Evolutionary conservation across 2,329 filamentous ascomycete species (phyloP), one percentile per base, ranked within the genome.

Genomic region (Trichoderma hamatum): DNA sequence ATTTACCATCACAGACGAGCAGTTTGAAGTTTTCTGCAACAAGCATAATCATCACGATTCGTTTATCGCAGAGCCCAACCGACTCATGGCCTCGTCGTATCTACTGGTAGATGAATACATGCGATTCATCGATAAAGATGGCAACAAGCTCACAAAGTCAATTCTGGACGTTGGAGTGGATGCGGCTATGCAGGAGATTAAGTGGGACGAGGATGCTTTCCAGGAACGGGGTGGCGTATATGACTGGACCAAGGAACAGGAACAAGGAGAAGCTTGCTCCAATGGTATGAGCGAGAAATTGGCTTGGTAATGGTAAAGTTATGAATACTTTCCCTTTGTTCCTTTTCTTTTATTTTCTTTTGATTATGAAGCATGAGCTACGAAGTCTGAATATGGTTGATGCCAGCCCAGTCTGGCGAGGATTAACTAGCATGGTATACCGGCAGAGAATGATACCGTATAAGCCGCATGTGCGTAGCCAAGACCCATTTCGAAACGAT

Each of bases 91-190:
- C 2, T 81, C 77, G 39, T 83, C 80, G 63, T 86, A 86, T 73
- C 77, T 87, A 19, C 78, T 87, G 39, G 70, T 86, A 28, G 85
- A 87, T 69, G 85, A 86, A 76, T 82, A 81, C 68, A 74, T 86
- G 74, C 77, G 84, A 52, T 86, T 86, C 72, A 73, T 86, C 28
- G 83, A 85, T 70, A 81, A 82, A 68, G 80, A 79, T 3, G 74
- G 73, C 3, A 78, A 79, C 28, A 71, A 70, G 14, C 73, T 75
- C 72, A 76, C 73, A 49, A 74, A 77, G 64, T 78, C 74, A 1
- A 81, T 85, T 60, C 73, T 86, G 59, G 78, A 85, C 1, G 80
- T 85, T 19, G 84, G 83, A 2, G 84, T 86, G 6, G 69, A 79
- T 67, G 74, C 76, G 70, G 84, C 84, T 1, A 71, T 86, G 72